A percentile compares a stretch with the other conserved stretches of the same genome.
These are phyloP conservation scores for Candida peoriensis DNA, from an alignment of 805 yeast species.

Conservation along the genomic window DNA sequence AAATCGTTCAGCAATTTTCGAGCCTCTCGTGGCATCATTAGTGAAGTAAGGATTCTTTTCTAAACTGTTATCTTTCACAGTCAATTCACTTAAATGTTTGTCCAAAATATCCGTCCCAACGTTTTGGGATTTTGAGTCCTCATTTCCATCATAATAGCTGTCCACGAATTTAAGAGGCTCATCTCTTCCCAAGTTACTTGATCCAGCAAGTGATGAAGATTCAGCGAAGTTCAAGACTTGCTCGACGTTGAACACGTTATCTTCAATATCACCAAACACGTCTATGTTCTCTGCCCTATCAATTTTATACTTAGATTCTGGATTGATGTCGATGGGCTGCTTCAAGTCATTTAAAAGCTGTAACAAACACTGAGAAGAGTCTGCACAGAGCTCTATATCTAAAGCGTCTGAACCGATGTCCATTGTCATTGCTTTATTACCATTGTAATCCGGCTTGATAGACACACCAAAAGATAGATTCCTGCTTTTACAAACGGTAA, in stretches of 20 bases:
- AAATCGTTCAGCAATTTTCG: background rate
- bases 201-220: background rate
- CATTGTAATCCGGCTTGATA: constrained; percentile 24
- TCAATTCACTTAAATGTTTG: constrained; percentile 26
- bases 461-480: constrained; percentile 18
- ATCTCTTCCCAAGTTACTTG: background rate
- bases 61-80: constrained; percentile 10
- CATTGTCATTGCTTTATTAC: constrained; percentile 30
- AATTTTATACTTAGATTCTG: constrained; percentile 52
- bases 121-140: background rate
- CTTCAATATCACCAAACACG: constrained; percentile 36
- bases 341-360: constrained; percentile 70
- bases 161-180: constrained; percentile 21
- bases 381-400: constrained; percentile 67
- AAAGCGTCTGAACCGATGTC: constrained; percentile 44
- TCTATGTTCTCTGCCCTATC: constrained; percentile 30
- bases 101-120: constrained; percentile 23
- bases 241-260: constrained; percentile 21
- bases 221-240: background rate
- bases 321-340: constrained; percentile 55
- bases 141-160: constrained; percentile 15
- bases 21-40: background rate
- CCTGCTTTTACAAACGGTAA: constrained; percentile 43
- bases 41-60: constrained; percentile 15
- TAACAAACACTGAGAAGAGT: constrained; percentile 67